These are phyloP conservation scores for Pisolithus tinctorius DNA, from an alignment of 768 basidiomycete species.

Conservation along the genomic window DNA sequence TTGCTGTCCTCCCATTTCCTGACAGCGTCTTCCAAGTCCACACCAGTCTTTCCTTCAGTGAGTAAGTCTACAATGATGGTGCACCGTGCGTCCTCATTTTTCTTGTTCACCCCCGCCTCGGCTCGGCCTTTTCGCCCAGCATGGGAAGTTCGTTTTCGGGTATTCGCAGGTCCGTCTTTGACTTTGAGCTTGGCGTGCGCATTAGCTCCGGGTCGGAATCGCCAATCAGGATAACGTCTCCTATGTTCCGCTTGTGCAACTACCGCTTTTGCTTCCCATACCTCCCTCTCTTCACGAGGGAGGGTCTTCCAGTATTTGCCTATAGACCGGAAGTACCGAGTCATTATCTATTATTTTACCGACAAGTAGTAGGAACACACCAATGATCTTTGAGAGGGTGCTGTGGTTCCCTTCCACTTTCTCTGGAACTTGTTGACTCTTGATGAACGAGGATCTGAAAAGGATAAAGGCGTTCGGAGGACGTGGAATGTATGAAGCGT, in stretches of 20 bases:
- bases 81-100: slow-evolving; percentile 46
- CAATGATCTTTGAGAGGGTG: slow-evolving; percentile 76
- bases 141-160: slow-evolving; percentile 25
- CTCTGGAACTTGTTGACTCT: slow-evolving; percentile 64
- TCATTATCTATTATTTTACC: neutral
- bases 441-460: slow-evolving; percentile 74
- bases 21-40: slow-evolving; percentile 54
- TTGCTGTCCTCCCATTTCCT: slow-evolving; percentile 37
- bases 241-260: slow-evolving; percentile 70
- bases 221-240: slow-evolving; percentile 72
- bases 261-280: slow-evolving; percentile 72
- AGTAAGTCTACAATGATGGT: slow-evolving; percentile 62
- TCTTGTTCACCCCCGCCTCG: slow-evolving; percentile 24
- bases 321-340: slow-evolving; percentile 17
- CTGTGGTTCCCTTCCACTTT: slow-evolving; percentile 78
- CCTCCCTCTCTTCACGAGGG: slow-evolving; percentile 55
- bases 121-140: slow-evolving; percentile 22
- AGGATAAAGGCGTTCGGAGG: slow-evolving; percentile 85
- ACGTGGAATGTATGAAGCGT: slow-evolving; percentile 72
- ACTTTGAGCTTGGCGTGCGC: slow-evolving; percentile 33
- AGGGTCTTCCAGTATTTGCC: slow-evolving; percentile 74
- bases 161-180: slow-evolving; percentile 32
- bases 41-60: slow-evolving; percentile 59
- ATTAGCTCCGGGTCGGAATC: slow-evolving; percentile 63
- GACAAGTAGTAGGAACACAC: slow-evolving; percentile 25